A percentile compares a stretch with the other conserved stretches of the same genome.
Conservation (phyloP, 345 rosid species). For the Salix caprea region DNA sequence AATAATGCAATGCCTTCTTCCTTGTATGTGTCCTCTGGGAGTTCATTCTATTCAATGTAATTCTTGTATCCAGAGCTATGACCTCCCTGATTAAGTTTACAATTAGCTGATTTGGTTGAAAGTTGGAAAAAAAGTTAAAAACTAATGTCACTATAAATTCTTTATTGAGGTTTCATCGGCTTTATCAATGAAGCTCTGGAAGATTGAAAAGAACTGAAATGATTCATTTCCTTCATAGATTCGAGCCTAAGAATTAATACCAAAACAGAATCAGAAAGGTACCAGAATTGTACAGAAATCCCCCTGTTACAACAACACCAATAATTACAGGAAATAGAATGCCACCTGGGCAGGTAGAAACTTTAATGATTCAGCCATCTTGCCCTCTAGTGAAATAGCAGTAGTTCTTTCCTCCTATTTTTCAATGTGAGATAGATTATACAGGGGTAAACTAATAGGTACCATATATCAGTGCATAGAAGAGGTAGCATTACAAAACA, state of each 20-base stretch:
- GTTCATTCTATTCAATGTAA: no score
- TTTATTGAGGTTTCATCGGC: not conserved
- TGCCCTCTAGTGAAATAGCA: constrained; percentile 67
- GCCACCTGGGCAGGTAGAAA: constrained; percentile 76
- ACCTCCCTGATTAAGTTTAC: no score
- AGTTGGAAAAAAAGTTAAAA: no score
- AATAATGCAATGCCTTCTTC: no score
- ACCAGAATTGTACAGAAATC: constrained; percentile 2
- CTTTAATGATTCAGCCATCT: constrained; percentile 89
- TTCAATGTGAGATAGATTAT: not conserved
- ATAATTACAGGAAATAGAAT: constrained; percentile 12
- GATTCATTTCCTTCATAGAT: constrained; percentile 92
- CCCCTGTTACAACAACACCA: not conserved
- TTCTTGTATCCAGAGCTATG: no score
- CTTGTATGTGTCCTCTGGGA: no score
- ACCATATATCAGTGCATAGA: no score
- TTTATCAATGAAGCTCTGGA: constrained; percentile 64
- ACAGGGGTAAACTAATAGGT: no score
- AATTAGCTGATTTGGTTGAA: no score
- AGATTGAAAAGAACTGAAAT: constrained; percentile 74
- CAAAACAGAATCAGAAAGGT: constrained; percentile 18
- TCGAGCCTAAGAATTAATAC: constrained; percentile 55
- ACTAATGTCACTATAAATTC: no score
- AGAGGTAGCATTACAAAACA: no score
- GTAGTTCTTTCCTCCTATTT: not conserved